Evolutionary conservation across 1,139 yeast species (phyloP), one percentile per base, ranked within the genome.

Genomic region (Wickerhamomyces sp.): DNA sequence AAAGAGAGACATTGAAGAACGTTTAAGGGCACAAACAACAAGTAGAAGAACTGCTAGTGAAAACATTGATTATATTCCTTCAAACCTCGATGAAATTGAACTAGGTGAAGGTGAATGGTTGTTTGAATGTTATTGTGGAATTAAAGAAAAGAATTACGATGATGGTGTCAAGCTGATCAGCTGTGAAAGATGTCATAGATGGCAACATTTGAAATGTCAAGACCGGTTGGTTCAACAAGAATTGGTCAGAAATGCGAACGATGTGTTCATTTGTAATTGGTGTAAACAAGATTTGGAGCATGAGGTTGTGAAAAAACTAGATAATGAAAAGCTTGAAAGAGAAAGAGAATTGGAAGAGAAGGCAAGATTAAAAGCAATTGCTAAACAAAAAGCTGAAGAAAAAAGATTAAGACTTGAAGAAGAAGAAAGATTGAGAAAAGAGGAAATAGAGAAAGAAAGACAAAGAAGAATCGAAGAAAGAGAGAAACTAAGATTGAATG

Each of bases 111-210:
- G 54, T 34, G 59, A 58, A 11, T 70, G 74, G 73, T 55, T 61
- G 34, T 70, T 70, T 55, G 73, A 70, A 46, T 70, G 75, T 47
- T 50, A 56, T 34, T 70, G 75, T 50, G 73, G 73, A 13, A 59
- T 61, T 13, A 57, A 59, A 44, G 71, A 72, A 36, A 61, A 60
- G 38, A 69, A 69, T 50, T 67, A 63, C 49, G 74, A 69, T 41
- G 72, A 68, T 47, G 71, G 71, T 8, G 61, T 55, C 33, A 59
- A 63, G 43, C 53, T 64, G 36, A 64, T 69, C 27, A 63, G 61
- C 37, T 70, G 75, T 50, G 71, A 65, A 33, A 52, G 63, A 45
- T 70, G 75, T 50, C 62, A 59, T 23, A 65, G 71, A 43, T 70
- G 75, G 74, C 65, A 68, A 60, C 75, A 70, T 49, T 60, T 68